Evolutionary conservation across 352 stramenopile species (phyloP).

Genomic region (Ochromonadaceae sp.): DNA sequence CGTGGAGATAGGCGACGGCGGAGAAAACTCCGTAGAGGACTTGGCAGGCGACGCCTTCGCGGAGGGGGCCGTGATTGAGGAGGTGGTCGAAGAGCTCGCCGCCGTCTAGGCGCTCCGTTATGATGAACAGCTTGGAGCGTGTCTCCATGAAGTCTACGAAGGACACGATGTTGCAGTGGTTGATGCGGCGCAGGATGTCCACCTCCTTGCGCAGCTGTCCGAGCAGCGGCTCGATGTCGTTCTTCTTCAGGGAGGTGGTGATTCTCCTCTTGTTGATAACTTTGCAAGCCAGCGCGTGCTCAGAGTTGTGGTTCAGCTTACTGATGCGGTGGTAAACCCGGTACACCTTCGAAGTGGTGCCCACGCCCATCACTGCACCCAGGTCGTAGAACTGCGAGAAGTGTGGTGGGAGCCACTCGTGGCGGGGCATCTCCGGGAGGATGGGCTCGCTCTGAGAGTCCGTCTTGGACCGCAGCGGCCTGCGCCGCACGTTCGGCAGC

Average conservation of each 20-base stretch:
- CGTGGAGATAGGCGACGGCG: conserved; percentile 8
- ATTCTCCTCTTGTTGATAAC: conserved; percentile 13
- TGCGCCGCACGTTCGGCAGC: too few relatives aligned
- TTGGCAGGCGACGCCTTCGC: not conserved
- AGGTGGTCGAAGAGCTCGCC: conserved; percentile 61
- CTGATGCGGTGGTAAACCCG: not conserved
- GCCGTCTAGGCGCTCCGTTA: conserved; percentile 70
- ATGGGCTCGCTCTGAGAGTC: too few relatives aligned
- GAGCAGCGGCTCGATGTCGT: not conserved
- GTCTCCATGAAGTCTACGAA: conserved; percentile 78
- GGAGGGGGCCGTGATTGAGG: not conserved
- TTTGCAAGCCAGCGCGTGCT: not conserved
- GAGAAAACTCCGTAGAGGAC: not conserved
- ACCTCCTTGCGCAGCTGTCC: not conserved
- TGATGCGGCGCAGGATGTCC: conserved; percentile 10
- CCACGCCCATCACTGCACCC: not conserved
- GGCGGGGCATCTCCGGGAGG: too few relatives aligned
- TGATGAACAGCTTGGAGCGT: conserved; percentile 68
- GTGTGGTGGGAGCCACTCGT: not conserved
- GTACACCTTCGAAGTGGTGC: conserved; percentile 14
- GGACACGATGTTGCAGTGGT: conserved; percentile 33
- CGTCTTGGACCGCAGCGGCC: too few relatives aligned
- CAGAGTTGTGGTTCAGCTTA: not conserved
- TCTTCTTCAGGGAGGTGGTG: not conserved
- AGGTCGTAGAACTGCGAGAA: conserved; percentile 3